Conservation (phyloP, 257 asterid genomes). For the Solanum chmielewskii region DNA sequence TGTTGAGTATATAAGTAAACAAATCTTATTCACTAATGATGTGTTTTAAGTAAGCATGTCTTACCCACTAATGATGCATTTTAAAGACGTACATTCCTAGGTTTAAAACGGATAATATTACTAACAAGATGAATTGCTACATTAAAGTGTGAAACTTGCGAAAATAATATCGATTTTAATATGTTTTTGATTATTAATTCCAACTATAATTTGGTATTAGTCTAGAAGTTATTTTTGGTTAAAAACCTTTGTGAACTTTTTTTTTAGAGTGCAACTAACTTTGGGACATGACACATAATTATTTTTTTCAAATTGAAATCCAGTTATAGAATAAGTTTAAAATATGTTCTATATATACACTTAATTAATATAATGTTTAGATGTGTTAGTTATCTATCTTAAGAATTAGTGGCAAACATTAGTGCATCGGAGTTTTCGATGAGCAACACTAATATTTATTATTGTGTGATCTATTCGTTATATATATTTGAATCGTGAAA, state of each 20-base stretch:
- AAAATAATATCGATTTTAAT: neutral
- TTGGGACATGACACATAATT: neutral
- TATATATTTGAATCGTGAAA: neutral
- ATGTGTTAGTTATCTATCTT: neutral
- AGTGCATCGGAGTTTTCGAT: neutral
- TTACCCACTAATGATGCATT: neutral
- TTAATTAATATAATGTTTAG: neutral
- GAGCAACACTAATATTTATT: neutral
- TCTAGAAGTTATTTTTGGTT: neutral
- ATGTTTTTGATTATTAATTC: neutral
- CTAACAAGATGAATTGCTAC: neutral
- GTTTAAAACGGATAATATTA: neutral
- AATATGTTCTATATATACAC: neutral
- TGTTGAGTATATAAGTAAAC: too few relatives aligned
- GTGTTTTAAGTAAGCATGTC: neutral
- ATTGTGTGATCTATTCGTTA: neutral
- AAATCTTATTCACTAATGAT: too few relatives aligned
- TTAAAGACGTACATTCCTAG: too few relatives aligned
- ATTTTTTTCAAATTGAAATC: neutral
- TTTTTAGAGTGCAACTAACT: neutral
- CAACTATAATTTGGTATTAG: neutral
- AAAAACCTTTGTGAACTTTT: too few relatives aligned
- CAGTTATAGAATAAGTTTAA: neutral
- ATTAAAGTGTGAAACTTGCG: neutral
- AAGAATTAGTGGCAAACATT: neutral